phyloP scores from a whole-genome alignment of 805 yeast species.

The Zygosaccharomyces rouxii region DNA sequence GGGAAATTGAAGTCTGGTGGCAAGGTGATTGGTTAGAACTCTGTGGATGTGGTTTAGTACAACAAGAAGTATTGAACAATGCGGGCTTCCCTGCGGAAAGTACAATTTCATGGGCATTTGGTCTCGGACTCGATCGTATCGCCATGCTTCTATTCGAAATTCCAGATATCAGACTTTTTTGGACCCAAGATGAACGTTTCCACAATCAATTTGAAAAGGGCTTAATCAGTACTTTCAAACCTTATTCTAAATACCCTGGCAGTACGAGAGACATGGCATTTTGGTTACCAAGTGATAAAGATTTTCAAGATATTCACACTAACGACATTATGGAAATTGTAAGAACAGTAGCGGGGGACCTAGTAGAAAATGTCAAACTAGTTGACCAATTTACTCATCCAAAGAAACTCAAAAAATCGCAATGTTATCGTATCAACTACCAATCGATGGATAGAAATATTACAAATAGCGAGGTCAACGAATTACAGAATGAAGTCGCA shows the following conservation, averaged over 20 bases:
- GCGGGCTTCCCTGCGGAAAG: slow-evolving; percentile 56
- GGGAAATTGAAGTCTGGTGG: slow-evolving; percentile 99
- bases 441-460: slow-evolving; percentile 94
- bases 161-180: slow-evolving; percentile 90
- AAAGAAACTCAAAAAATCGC: slow-evolving; percentile 67
- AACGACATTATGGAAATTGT: slow-evolving; percentile 94
- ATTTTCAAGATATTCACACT: slow-evolving; percentile 51
- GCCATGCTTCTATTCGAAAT: slow-evolving; percentile 95
- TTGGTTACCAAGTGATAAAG: slow-evolving; percentile 58
- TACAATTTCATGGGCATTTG: slow-evolving; percentile 95
- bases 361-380: slow-evolving; percentile 78
- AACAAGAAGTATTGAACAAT: slow-evolving; percentile 67
- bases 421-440: slow-evolving; percentile 85
- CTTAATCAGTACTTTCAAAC: slow-evolving; percentile 65
- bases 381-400: slow-evolving; percentile 85
- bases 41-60: slow-evolving; percentile 92
- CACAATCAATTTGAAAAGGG: slow-evolving; percentile 63
- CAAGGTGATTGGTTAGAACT: slow-evolving; percentile 96
- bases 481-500: slow-evolving; percentile 63
- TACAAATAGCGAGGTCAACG: slow-evolving; percentile 80
- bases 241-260: slow-evolving; percentile 89
- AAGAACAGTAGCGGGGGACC: slow-evolving; percentile 76
- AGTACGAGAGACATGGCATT: slow-evolving; percentile 84
- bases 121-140: slow-evolving; percentile 88
- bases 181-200: slow-evolving; percentile 83